Base-by-base conservation (phyloP, 352 stramenopile genomes). In the Phytophthora rubi region DNA sequence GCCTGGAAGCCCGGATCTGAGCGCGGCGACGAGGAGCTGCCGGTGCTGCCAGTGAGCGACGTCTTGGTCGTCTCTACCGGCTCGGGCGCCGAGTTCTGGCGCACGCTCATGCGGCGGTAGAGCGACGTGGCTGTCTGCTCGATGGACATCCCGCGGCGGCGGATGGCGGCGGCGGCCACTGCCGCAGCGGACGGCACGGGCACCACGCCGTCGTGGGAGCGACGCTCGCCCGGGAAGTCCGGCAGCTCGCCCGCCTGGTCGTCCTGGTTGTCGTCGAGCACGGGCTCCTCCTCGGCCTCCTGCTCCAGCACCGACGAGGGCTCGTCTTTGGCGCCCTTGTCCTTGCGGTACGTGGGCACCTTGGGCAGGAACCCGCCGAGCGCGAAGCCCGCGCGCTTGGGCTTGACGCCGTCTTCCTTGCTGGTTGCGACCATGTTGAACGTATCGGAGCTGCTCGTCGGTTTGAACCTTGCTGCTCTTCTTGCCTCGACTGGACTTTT, bases 291-390 rank as follows among this genome's bases (percentile, higher is more conserved):
- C 26, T 80, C 70, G 16, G 68, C 51, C 23, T 72, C 69, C 6
- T 73, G 62, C 28, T 79, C 73, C 1, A 59, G 54, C 23, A 62
- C 28, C 37, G 45, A 47, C 39, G 57, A 21, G 18, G 54, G 16
- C 6, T 72, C n/a, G 16, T 79, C 62, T 58, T 79, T 79, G 39
- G 62, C 57, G 33, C 28, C 74, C 72, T 88, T 81, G 53, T 86
- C 77, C 18, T 80, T 72, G 42, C 76, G 65, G 59, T 83, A 87
- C 13, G 73, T 65, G 23, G 85, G 73, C 2, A 91, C 81, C 61
- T 89, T 91, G 39, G 85, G 83, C 2, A 93, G 59, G 59, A 87
- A 88, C 26, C 75, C 87, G 60, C 85, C 83, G 16, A 89, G 75
- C 9, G 73, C 75, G 53, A 85, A 79, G 60, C 71, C 57, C 10